phyloP scores from a whole-genome alignment of 2,329 filamentous ascomycete genomes.

The Calonectria pseudoturangicola region DNA sequence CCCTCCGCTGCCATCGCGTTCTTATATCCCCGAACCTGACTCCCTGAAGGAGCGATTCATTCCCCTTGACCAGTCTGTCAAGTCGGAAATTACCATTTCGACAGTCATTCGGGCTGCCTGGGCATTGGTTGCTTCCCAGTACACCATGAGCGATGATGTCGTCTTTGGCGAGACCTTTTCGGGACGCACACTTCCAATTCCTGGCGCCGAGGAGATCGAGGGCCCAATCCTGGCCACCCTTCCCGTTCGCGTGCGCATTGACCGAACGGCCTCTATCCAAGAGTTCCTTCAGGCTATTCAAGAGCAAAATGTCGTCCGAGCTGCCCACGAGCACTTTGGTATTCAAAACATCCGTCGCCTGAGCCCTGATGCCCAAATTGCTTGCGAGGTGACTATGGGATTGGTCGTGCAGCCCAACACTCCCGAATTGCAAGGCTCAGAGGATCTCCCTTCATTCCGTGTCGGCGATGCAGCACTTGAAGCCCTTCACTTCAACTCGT shows the following conservation, averaged over 20 bases:
- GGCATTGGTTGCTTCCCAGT: conserved; percentile 54
- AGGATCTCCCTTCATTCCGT: conserved; percentile 64
- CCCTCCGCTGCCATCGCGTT: conserved; percentile 51
- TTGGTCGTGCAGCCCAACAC: conserved; percentile 69
- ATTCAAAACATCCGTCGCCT: conserved; percentile 62
- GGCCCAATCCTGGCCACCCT: conserved; percentile 56
- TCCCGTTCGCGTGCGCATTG: conserved; percentile 51
- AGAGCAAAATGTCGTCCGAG: conserved; percentile 51
- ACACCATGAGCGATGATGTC: conserved; percentile 55
- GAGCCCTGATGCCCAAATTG: conserved; percentile 68
- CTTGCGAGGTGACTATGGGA: conserved; percentile 74
- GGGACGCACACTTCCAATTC: conserved; percentile 54
- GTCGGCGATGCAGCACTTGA: conserved; percentile 74
- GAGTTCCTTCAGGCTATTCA: conserved; percentile 55
- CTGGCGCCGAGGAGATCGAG: conserved; percentile 55
- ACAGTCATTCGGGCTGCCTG: conserved; percentile 55
- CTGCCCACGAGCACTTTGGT: conserved; percentile 57
- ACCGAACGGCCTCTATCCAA: conserved; percentile 47
- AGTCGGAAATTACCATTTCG: conserved; percentile 50
- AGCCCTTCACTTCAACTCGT: conserved; percentile 73
- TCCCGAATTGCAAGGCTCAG: conserved; percentile 37
- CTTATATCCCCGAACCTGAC: conserved; percentile 49
- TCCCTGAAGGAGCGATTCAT: conserved; percentile 48
- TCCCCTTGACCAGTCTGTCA: conserved; percentile 43
- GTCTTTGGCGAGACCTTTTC: conserved; percentile 57